Evolutionary conservation across 139 green algal species (phyloP), one percentile per base, ranked within the genome.

Genomic region (Chlorella vulgaris): DNA sequence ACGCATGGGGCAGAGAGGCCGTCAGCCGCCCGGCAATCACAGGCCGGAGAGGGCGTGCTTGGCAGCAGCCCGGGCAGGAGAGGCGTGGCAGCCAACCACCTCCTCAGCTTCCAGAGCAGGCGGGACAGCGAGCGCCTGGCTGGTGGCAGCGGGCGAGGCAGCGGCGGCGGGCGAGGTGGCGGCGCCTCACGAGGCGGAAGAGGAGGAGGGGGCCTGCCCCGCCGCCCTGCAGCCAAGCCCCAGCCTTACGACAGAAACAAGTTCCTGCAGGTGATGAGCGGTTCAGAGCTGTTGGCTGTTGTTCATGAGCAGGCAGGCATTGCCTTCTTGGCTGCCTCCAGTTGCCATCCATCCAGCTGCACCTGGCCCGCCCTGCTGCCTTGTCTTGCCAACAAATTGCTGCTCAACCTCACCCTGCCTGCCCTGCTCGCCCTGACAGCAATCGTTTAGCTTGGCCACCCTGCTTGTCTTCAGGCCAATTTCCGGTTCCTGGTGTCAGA

Each of bases 401-500:
- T 28, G 24, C n/a, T n/a, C 3, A 28, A 28, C 18, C 74, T 42
- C 8, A 26, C 28, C 2, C 74, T 18, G 38, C 68, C 2, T 7
- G 6, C 28, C 68, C 47, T 58, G 15, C 47, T 58, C 47, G 47
- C 13, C 47, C 47, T 58, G 47, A 10, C 47, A 58, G 10, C 47
- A 58, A 69, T 33, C n/a, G 61, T 21, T n/a, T n/a, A n/a, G n/a
- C n/a, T n/a, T n/a, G n/a, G n/a, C n/a, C n/a, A n/a, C n/a, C n/a
- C n/a, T n/a, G n/a, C n/a, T n/a, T n/a, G 36, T 33, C 33, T 67
- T 38, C 91, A 95, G 85, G 91, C 91, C 47, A 95, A 95, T 87
- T 98, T 94, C 86, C 84, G 91, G 6, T 98, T 98, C 84, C 74
- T 95, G 65, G 91, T 97, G 5, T 93, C 87, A 40, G 88, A 92